A percentile compares a stretch with the other conserved stretches of the same genome.
Conservation (phyloP, 352 stramenopile genomes). For the Phytophthora pini region DNA sequence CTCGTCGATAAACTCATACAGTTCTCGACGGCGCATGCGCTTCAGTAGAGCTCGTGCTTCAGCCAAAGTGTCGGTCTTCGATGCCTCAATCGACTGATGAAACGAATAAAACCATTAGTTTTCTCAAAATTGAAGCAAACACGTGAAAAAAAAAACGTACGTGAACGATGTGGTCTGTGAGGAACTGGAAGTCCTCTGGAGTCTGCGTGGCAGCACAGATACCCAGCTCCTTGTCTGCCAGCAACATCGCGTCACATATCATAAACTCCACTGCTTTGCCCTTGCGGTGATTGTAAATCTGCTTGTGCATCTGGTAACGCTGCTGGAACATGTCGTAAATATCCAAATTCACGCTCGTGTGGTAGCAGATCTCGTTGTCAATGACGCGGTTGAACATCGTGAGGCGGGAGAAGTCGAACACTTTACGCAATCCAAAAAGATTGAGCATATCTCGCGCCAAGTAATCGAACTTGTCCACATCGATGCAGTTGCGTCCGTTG, state of each 20-base stretch:
- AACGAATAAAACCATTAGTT: conserved; percentile 4
- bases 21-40: conserved; percentile 67
- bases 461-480: conserved; percentile 95
- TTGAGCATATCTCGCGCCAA: conserved; percentile 88
- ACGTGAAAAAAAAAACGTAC: conserved; percentile 28
- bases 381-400: conserved; percentile 90
- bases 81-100: conserved; percentile 74
- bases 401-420: conserved; percentile 79
- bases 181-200: conserved; percentile 73
- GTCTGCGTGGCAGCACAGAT: conserved; percentile 74
- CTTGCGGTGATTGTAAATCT: conserved; percentile 92
- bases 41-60: conserved; percentile 72
- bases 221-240: conserved; percentile 75
- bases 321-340: conserved; percentile 93
- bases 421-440: conserved; percentile 81
- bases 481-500: conserved; percentile 91
- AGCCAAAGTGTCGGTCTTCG: conserved; percentile 59
- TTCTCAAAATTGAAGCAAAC: no score
- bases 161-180: conserved; percentile 80
- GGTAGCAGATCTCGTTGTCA: conserved; percentile 89
- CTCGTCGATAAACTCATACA: conserved; percentile 91
- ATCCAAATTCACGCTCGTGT: conserved; percentile 85
- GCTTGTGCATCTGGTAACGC: conserved; percentile 90
- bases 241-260: conserved; percentile 88
- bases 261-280: conserved; percentile 91